Percentiles rank a stretch among this genome's conserved stretches.
Evolutionary conservation across 257 asterid species (phyloP).

Genomic region (Dorcoceras hygrometricum): DNA sequence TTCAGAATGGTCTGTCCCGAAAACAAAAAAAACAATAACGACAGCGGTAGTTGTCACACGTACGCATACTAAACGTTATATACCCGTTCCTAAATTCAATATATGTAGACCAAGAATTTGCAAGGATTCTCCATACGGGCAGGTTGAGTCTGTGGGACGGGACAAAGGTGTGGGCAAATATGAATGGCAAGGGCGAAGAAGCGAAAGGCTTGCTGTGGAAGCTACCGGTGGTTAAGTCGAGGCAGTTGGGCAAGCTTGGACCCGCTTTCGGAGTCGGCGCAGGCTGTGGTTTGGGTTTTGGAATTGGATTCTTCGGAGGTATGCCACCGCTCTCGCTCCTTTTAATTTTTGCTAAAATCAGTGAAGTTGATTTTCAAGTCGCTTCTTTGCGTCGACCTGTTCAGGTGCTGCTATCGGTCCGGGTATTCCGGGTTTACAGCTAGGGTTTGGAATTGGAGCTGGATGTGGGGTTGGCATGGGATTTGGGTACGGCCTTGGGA

Average conservation of each 20-base stretch:
- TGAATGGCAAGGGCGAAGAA: conserved; percentile 43
- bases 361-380: not conserved
- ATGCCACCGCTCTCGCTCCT: not conserved
- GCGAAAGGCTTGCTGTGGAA: conserved; percentile 74
- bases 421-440: conserved; percentile 76
- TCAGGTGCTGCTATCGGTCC: conserved; percentile 77
- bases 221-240: conserved; percentile 64
- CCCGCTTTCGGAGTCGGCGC: conserved; percentile 86
- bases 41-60: no score
- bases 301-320: conserved; percentile 78
- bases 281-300: conserved; percentile 87
- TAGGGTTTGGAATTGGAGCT: conserved; percentile 80
- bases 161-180: not conserved
- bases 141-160: no score
- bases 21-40: no score
- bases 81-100: no score
- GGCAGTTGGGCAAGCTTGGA: conserved; percentile 65
- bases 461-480: conserved; percentile 92
- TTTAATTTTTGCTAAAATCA: not conserved
- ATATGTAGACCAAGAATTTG: no score
- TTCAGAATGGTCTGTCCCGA: no score
- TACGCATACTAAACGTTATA: no score
- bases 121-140: no score
- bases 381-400: conserved; percentile 1
- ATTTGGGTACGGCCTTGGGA: conserved; percentile 82